A percentile compares a stretch with the other conserved stretches of the same genome.
These are phyloP conservation scores for Melocanna baccifera DNA, from an alignment of 176 grass and related monocot genomes.

Conservation along the genomic window DNA sequence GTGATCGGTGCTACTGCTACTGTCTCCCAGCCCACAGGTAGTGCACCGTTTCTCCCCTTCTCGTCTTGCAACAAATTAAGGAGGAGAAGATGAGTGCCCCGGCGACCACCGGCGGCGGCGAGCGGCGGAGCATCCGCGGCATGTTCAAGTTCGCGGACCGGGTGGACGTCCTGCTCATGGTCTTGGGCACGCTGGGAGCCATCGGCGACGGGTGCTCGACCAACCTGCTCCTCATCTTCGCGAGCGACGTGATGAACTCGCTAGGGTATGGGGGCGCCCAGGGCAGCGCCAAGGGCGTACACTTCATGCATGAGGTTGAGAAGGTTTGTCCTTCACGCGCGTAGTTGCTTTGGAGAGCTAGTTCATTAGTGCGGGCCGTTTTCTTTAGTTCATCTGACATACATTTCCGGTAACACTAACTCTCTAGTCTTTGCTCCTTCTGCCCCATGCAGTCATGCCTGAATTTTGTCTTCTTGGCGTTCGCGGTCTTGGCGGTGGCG, in stretches of 20 bases:
- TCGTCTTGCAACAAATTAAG: neutral
- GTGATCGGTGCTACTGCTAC: neutral
- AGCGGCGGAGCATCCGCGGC: conserved; percentile 54
- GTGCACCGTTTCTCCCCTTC: neutral
- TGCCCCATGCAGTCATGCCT: conserved; percentile 62
- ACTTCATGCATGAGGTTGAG: conserved; percentile 88
- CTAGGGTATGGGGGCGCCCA: conserved; percentile 52
- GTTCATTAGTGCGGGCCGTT: no score
- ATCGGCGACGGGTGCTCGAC: conserved; percentile 89
- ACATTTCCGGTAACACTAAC: neutral
- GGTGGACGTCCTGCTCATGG: conserved; percentile 70
- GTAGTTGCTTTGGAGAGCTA: neutral
- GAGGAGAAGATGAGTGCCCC: conserved; percentile 20
- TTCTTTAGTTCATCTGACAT: neutral
- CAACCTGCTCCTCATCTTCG: conserved; percentile 91
- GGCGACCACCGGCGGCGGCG: conserved; percentile 1
- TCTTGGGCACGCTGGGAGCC: conserved; percentile 70
- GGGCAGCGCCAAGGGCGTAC: conserved; percentile 1
- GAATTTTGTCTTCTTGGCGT: conserved; percentile 85
- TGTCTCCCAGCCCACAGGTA: neutral
- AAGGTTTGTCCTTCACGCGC: conserved; percentile 40
- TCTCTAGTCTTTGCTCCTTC: neutral
- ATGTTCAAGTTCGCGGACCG: conserved; percentile 77
- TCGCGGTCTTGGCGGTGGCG: conserved; percentile 79
- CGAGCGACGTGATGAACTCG: conserved; percentile 90